These are phyloP conservation scores for Coniophora puteana DNA, from an alignment of 1,284 basidiomycete genomes.

Conservation along the genomic window DNA sequence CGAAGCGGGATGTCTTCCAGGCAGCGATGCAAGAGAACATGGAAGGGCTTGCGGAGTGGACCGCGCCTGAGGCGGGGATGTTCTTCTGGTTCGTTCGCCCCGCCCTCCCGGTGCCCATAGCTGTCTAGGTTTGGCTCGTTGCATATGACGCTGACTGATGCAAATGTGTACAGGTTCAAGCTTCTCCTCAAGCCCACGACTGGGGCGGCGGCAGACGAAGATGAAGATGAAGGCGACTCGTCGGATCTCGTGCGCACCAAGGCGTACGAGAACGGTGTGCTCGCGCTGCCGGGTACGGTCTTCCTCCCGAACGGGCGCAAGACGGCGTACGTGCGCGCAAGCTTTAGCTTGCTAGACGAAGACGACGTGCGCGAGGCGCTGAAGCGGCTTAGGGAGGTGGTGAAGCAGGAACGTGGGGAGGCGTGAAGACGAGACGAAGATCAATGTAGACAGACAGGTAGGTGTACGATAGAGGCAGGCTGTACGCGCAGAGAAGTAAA, in stretches of 20 bases:
- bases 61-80: slow-evolving; percentile 85
- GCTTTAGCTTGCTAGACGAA: slow-evolving; percentile 74
- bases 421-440: too few species aligned
- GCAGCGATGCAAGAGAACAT: slow-evolving; percentile 72
- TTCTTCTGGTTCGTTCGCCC: slow-evolving; percentile 83
- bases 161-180: slow-evolving; percentile 53
- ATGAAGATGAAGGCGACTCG: slow-evolving; percentile 80
- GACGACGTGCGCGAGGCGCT: slow-evolving; percentile 76
- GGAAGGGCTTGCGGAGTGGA: slow-evolving; percentile 79
- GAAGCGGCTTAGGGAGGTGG: slow-evolving; percentile 58
- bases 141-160: slow-evolving; percentile 11
- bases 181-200: slow-evolving; percentile 38
- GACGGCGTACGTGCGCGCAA: slow-evolving; percentile 74
- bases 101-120: too few species aligned
- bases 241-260: slow-evolving; percentile 74
- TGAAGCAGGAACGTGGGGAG: slow-evolving; percentile 43
- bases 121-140: slow-evolving; percentile 7
- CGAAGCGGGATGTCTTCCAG: slow-evolving; percentile 81
- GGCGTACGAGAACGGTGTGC: slow-evolving; percentile 78
- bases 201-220: slow-evolving; percentile 39
- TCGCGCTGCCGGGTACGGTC: slow-evolving; percentile 81
- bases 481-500: too few species aligned
- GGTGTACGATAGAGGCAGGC: too few species aligned
- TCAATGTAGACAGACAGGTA: too few species aligned
- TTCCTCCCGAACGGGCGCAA: slow-evolving; percentile 72